Percentiles rank a stretch among this genome's conserved stretches.
Evolutionary conservation across 441 rosid genomes (phyloP).

Genomic region (Pelargonium myrrhifolium): DNA sequence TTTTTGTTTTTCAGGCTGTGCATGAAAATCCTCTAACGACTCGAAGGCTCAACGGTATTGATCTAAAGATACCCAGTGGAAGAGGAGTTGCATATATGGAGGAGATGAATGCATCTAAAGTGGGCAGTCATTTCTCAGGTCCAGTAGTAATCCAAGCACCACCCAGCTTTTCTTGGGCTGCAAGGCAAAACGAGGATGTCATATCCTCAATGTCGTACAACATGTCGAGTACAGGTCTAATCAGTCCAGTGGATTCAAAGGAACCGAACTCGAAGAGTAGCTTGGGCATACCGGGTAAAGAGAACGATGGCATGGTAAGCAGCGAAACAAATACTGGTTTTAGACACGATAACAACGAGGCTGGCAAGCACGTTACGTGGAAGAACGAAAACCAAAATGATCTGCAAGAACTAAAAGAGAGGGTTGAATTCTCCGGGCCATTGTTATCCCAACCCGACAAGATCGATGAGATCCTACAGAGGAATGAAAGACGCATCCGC

Average conservation of each 20-base stretch:
- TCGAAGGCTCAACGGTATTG: slow-evolving; percentile 14
- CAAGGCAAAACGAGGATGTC: slow-evolving; percentile 46
- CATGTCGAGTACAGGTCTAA: slow-evolving; percentile 43
- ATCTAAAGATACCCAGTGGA: slow-evolving; percentile 17
- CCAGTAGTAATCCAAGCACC: slow-evolving; percentile 48
- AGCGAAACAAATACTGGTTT: not conserved
- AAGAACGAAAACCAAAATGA: not conserved
- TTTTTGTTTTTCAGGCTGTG: slow-evolving; percentile 27
- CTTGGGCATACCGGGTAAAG: slow-evolving; percentile 25
- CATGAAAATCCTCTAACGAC: slow-evolving; percentile 17
- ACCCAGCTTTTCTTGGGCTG: slow-evolving; percentile 70
- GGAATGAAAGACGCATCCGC: slow-evolving; percentile 58
- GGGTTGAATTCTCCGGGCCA: slow-evolving; percentile 48
- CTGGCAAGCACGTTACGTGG: slow-evolving; percentile 26
- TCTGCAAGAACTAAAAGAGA: slow-evolving; percentile 8
- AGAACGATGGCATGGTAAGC: slow-evolving; percentile 17
- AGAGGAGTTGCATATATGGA: slow-evolving; percentile 19
- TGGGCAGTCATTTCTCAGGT: slow-evolving; percentile 34
- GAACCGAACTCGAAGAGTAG: slow-evolving; percentile 36
- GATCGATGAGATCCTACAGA: slow-evolving; percentile 45
- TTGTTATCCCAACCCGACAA: slow-evolving; percentile 37
- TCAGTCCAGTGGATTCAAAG: slow-evolving; percentile 35
- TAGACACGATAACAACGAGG: not conserved
- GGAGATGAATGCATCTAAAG: slow-evolving; percentile 30
- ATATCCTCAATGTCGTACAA: slow-evolving; percentile 43